Percentiles rank a stretch among this genome's conserved stretches.
Conservation (phyloP, 2,329 filamentous ascomycete genomes). For the Colletotrichum sp. region DNA sequence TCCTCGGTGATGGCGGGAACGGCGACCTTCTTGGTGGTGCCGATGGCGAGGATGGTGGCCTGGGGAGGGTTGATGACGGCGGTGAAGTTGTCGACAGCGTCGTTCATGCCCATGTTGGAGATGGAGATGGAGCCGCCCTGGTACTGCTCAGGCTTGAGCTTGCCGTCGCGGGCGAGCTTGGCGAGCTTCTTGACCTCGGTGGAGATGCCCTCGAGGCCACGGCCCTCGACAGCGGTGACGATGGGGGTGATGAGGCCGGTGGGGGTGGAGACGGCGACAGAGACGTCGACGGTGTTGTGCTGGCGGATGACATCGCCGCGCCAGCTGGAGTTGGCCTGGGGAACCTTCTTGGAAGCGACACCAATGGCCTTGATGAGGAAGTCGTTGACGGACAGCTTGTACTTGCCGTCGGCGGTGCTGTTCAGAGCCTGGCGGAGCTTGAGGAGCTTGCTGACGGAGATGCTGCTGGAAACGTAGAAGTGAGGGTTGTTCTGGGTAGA, state of each 20-base stretch:
- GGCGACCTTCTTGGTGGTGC: constrained; percentile 94
- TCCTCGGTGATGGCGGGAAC: constrained; percentile 76
- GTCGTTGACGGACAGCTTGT: constrained; percentile 99
- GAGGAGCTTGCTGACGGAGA: constrained; percentile 93
- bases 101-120: constrained; percentile 99
- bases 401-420: constrained; percentile 84
- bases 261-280: constrained; percentile 93
- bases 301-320: constrained; percentile 88
- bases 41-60: constrained; percentile 92
- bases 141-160: constrained; percentile 99
- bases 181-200: constrained; percentile 92
- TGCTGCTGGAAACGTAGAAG: constrained; percentile 91
- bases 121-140: constrained; percentile 99
- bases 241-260: constrained; percentile 97
- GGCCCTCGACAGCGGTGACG: constrained; percentile 85
- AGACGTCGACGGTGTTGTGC: constrained; percentile 92
- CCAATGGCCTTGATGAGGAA: constrained; percentile 98
- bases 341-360: constrained; percentile 89
- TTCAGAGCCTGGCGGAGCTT: constrained; percentile 97
- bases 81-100: constrained; percentile 94
- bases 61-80: constrained; percentile 99
- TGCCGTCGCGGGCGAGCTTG: constrained; percentile 94
- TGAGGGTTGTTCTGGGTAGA: constrained; percentile 95
- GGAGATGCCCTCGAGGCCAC: constrained; percentile 89
- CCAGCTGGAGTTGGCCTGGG: constrained; percentile 96